Conservation (phyloP, 2,329 filamentous ascomycete species). For the Fusarium aywerte region DNA sequence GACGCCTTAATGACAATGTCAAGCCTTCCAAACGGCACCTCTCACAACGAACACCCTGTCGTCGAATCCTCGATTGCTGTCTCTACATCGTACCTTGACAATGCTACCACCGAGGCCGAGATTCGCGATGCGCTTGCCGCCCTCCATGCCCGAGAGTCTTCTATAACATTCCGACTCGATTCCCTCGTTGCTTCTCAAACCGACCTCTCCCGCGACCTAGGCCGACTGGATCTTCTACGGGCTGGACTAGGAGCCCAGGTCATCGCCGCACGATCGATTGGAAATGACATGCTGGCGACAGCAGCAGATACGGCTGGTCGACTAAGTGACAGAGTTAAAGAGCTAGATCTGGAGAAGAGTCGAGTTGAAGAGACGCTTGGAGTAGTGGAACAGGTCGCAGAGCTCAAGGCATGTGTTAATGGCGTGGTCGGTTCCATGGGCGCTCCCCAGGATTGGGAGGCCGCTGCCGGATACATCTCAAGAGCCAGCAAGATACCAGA, state of each 20-base stretch:
- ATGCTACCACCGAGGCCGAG: slow-evolving; percentile 79
- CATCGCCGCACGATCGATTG: slow-evolving; percentile 82
- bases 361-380: slow-evolving; percentile 89
- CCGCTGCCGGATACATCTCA: slow-evolving; percentile 88
- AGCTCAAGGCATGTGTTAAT: slow-evolving; percentile 95
- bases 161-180: slow-evolving; percentile 79
- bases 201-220: slow-evolving; percentile 86
- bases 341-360: slow-evolving; percentile 89
- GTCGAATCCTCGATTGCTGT: slow-evolving; percentile 36
- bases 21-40: slow-evolving; percentile 58
- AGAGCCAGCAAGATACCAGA: slow-evolving; percentile 84
- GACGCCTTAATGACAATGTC: slow-evolving; percentile 59
- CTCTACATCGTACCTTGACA: slow-evolving; percentile 62
- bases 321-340: slow-evolving; percentile 86
- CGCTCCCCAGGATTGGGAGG: slow-evolving; percentile 98
- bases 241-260: slow-evolving; percentile 89
- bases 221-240: slow-evolving; percentile 87
- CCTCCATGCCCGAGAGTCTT: slow-evolving; percentile 79
- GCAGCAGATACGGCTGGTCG: slow-evolving; percentile 87
- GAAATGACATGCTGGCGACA: slow-evolving; percentile 88
- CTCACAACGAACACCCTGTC: slow-evolving; percentile 49
- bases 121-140: slow-evolving; percentile 80
- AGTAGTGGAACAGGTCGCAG: slow-evolving; percentile 94
- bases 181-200: slow-evolving; percentile 83
- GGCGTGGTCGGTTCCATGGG: slow-evolving; percentile 97